phyloP scores from a whole-genome alignment of 2,329 filamentous ascomycete genomes.

The Daldinia sp. region DNA sequence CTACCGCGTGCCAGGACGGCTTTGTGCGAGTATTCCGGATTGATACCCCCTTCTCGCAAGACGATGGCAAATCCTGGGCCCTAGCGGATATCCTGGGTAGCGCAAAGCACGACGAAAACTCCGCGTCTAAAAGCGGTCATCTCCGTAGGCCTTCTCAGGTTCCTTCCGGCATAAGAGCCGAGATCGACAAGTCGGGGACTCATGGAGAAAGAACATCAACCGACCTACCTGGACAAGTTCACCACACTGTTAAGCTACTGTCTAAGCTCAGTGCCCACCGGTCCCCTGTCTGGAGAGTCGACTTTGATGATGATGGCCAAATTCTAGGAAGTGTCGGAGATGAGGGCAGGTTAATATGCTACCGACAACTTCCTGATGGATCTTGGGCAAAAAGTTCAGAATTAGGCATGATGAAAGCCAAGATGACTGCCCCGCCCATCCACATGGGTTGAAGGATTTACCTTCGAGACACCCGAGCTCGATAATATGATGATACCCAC shows the following conservation, averaged over 20 bases:
- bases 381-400: slow-evolving; percentile 71
- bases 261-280: slow-evolving; percentile 75
- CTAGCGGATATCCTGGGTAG: slow-evolving; percentile 59
- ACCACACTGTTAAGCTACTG: slow-evolving; percentile 72
- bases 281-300: slow-evolving; percentile 80
- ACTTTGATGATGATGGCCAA: slow-evolving; percentile 77
- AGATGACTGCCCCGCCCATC: slow-evolving; percentile 61
- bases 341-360: slow-evolving; percentile 75
- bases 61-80: slow-evolving; percentile 65
- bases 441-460: slow-evolving; percentile 8
- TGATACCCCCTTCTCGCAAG: slow-evolving; percentile 66
- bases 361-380: slow-evolving; percentile 69
- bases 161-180: slow-evolving; percentile 64
- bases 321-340: slow-evolving; percentile 81
- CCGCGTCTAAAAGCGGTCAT: slow-evolving; percentile 33
- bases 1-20: slow-evolving; percentile 93
- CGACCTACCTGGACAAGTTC: slow-evolving; percentile 73
- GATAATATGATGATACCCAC: slow-evolving; percentile 5
- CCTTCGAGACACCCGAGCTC: not conserved
- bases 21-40: slow-evolving; percentile 89
- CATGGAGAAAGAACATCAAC: slow-evolving; percentile 64
- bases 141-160: slow-evolving; percentile 50
- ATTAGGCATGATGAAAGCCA: slow-evolving; percentile 68
- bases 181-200: slow-evolving; percentile 63
- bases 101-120: slow-evolving; percentile 51